Conservation (phyloP, 1,284 basidiomycete species). For the Moesziomyces globuligerus region DNA sequence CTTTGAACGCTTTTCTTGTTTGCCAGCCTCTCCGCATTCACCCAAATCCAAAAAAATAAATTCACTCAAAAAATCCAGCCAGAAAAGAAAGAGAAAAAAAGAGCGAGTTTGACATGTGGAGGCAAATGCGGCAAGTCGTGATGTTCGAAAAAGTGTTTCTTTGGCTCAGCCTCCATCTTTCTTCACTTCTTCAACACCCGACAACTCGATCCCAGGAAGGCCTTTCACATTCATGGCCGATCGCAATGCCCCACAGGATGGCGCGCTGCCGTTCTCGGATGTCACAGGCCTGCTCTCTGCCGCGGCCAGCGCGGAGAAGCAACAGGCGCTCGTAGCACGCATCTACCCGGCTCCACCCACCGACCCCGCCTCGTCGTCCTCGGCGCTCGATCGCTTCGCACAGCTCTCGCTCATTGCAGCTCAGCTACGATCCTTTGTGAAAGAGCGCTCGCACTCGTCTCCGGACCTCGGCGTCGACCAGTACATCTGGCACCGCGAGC, state of each 20-base stretch:
- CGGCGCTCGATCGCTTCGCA: conserved; percentile 22
- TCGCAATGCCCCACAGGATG: conserved; percentile 9
- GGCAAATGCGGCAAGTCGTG: conserved; percentile 7
- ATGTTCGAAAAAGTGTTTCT: conserved; percentile 17
- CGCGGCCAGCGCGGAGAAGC: conserved; percentile 36
- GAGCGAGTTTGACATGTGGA: conserved; percentile 20
- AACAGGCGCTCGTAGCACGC: conserved; percentile 36
- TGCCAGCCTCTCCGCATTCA: neutral
- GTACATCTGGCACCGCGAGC: conserved; percentile 66
- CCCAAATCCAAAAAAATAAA: conserved; percentile 1
- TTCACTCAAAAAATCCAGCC: too few relatives aligned
- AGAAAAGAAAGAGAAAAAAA: conserved; percentile 7
- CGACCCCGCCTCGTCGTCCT: conserved; percentile 7
- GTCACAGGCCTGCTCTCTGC: conserved; percentile 29
- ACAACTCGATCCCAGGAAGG: neutral
- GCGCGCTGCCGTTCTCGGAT: conserved; percentile 44
- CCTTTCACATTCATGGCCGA: neutral
- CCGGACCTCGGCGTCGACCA: conserved; percentile 14
- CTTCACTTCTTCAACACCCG: conserved; percentile 3
- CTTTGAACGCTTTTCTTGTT: too few relatives aligned
- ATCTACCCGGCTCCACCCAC: conserved; percentile 19
- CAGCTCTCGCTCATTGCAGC: conserved; percentile 19
- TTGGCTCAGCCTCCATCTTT: neutral
- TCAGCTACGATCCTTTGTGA: conserved; percentile 5
- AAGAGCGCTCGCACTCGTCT: conserved; percentile 2